phyloP scores from a whole-genome alignment of 106 monocot genomes.

The Apostasia ramifera region DNA sequence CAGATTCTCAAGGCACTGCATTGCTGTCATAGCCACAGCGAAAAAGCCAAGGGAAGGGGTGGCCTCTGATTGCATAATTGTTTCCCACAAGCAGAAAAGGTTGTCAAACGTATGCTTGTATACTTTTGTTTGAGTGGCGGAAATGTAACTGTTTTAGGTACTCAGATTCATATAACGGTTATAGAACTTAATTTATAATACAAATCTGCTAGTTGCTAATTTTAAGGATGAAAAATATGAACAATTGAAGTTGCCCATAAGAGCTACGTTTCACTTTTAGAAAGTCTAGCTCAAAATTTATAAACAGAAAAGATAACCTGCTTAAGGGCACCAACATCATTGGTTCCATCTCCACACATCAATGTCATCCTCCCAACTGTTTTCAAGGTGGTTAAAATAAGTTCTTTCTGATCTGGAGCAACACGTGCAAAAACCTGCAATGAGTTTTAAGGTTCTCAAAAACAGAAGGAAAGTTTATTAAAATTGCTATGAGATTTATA shows the following conservation, averaged over 20 bases:
- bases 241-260: not conserved
- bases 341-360: constrained; percentile 99
- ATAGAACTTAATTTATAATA: not conserved
- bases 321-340: constrained; percentile 98
- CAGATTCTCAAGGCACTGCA: too few relatives aligned
- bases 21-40: too few relatives aligned
- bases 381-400: constrained; percentile 87
- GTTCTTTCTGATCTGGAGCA: constrained; percentile 98
- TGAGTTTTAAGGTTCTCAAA: not conserved
- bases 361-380: constrained; percentile 90
- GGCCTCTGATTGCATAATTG: too few relatives aligned
- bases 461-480: not conserved
- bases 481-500: not conserved
- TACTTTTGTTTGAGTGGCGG: too few relatives aligned
- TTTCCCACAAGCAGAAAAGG: too few relatives aligned
- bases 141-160: too few relatives aligned
- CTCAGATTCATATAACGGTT: too few relatives aligned
- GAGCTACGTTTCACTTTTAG: not conserved
- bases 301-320: constrained; percentile 41
- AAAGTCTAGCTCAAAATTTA: not conserved
- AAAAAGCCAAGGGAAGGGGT: too few relatives aligned
- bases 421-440: constrained; percentile 93
- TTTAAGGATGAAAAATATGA: too few relatives aligned
- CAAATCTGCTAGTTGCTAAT: not conserved
- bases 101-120: too few relatives aligned